Evolutionary conservation across 306 rosid genomes (phyloP), one percentile per base, ranked within the genome.

Genomic region (Dalbergia cochinchinensis): DNA sequence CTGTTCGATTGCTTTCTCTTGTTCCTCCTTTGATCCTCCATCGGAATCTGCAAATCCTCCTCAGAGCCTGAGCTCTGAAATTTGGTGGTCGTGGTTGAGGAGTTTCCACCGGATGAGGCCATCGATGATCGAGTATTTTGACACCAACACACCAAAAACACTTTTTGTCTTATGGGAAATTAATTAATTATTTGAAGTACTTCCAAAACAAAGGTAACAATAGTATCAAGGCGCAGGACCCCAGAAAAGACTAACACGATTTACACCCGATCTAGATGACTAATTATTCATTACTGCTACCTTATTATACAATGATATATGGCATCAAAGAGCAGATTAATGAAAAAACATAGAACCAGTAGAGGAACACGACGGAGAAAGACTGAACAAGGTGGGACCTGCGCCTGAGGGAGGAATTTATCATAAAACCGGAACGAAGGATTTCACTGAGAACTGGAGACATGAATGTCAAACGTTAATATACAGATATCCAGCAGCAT

Each of bases 291-390:
- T 13, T n/a, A 26, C 51, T 14, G 26, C 47, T 33, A 62, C 3
- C 6, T 48, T 4, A 37, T 37, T 85, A 85, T n/a, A 63, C 75
- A 44, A 39, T 45, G 5, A 19, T 64, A 26, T 7, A 22, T 2
- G 76, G 45, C 22, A 66, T 22, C 41, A 62, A 31, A 37, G 2
- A 10, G 63, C 12, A 10, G 69, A 65, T 79, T 85, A 83, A 78
- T 76, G 98, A 94, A 39, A 94, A 94, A 41, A 90, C 98, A 65
- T 94, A 94, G 83, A 94, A 94, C 98, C 98, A 94, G 85, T 94
- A 88, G 37, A 94, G 97, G 83, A 94, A 94, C 13, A 92, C 90
- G 20, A 94, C 96, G 4, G 98, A 94, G 91, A 94, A 92, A 62
- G 98, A 94, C 82, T 94, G 98, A 87, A 94, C 97, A 22, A 94